Evolutionary conservation across 305 asterid species (phyloP), one percentile per base, ranked within the genome.

Genomic region (Fraxinus nigra): DNA sequence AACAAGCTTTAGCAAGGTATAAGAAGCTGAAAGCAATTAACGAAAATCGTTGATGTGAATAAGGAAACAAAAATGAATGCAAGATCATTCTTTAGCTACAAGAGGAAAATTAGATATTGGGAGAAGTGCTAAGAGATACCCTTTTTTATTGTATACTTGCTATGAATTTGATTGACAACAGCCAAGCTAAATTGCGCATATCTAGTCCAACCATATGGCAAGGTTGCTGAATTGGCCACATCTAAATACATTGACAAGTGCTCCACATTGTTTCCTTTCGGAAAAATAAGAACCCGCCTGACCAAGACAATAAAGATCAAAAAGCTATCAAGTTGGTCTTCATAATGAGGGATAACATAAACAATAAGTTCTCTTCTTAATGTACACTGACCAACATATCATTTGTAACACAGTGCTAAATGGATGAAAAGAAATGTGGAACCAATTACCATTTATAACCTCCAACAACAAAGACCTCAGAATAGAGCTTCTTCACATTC

Each of bases 271-370:
- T 93, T 92, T 73, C 98, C 98, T 81, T 94, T 93, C 0, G 97
- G 98, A 86, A 93, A 94, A 81, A 93, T 91, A 75, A 93, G 96
- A 83, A 94, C 93, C 65, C 97, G 92, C 98, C 98, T 94, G 93
- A 80, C 82, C 87, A 82, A 84, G 80, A 5, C 48, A 84, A 88
- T 67, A 48, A 59, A 67, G 74, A 75, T 78, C 75, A 83, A 79
- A 81, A 75, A 78, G 63, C 70, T 78, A 74, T 63, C 24, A 77
- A 54, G 56, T 75, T 65, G 77, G 28, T 78, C 16, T 37, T 65
- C 26, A 5, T 14, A 28, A 32, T 69, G 22, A 30, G 24, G 40
- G 40, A 69, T 69, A 30, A 69, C 22, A 65, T 65, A 13, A 63
- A 65, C n/a, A 24, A 22, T 7, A 65, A 24, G 34, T 63, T 26